A percentile compares a stretch with the other conserved stretches of the same genome.
Conservation (phyloP, 768 basidiomycete genomes). For the Mycena polygramma region DNA sequence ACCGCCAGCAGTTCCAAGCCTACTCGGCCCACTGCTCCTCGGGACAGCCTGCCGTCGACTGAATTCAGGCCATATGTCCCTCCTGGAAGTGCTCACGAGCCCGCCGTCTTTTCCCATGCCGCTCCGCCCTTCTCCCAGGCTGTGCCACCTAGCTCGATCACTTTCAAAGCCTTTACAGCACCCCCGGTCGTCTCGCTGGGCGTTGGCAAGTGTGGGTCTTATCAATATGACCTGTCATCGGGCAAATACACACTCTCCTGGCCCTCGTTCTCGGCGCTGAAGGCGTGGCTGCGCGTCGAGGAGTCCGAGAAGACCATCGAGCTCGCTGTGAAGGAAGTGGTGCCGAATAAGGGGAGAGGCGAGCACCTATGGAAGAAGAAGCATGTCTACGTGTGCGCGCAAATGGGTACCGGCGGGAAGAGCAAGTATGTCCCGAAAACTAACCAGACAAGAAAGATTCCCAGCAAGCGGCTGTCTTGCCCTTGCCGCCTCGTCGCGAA, state of each 20-base stretch:
- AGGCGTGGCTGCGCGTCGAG: background rate
- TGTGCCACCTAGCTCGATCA: background rate
- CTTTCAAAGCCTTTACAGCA: background rate
- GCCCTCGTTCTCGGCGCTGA: background rate
- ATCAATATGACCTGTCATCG: background rate
- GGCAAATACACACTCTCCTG: background rate
- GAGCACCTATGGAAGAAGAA: constrained; percentile 7
- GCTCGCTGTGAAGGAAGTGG: constrained; percentile 10
- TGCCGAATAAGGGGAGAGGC: background rate
- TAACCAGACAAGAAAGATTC: background rate
- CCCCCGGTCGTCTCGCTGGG: background rate
- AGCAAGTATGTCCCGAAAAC: constrained; percentile 12
- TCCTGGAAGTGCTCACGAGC: background rate
- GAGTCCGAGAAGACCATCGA: background rate
- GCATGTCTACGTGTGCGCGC: constrained; percentile 20
- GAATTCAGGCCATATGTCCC: background rate
- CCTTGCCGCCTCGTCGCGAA: background rate
- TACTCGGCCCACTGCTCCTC: background rate
- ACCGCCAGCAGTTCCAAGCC: background rate
- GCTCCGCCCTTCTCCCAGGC: background rate
- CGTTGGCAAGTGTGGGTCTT: background rate
- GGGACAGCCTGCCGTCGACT: background rate
- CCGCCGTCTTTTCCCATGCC: background rate
- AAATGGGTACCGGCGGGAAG: constrained; percentile 17
- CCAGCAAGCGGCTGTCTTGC: background rate